Base-by-base conservation (phyloP, 2,329 filamentous ascomycete species). In the Botrytis medusae region DNA sequence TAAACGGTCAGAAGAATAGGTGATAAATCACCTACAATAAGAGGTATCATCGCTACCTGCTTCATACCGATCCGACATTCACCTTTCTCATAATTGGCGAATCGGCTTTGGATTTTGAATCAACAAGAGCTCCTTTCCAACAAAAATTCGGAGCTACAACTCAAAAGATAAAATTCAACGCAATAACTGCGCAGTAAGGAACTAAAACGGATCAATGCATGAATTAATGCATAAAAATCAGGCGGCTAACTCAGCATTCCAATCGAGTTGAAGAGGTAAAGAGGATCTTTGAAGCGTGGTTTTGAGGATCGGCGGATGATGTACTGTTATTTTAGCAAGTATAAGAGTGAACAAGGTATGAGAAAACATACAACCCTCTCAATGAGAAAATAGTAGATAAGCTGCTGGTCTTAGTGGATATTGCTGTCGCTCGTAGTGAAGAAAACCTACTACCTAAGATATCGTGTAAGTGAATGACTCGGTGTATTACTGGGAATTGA, bases 301-400 rank as follows among this genome's bases (percentile, higher is more conserved):
- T 85, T 86, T n/a, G 82, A 81, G 20, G 83, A 84, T 42, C 86
- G 85, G 68, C 87, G 85, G 70, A 91, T 87, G 65, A 91, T 88
- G 81, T 76, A 79, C 78, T 79, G 16, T 6, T 25, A 16, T 40
- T 51, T 4, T 12, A 42, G 37, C 74, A 14, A 74, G 65, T 42
- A 34, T 25, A 42, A 5, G 29, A 62, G 20, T 32, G 7, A n/a
- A 42, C 2, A 14, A 2, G 4, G 20, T 59, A 62, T 40, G 16
- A 12, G 22, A 2, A 32, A 16, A 72, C 74, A 61, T 74, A 89
- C 88, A 61, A 87, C 88, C 81, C 89, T 89, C 79, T 91, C 90
- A 1, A 90, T 88, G 3, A 91, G 82, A 78, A 91, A 91, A 40
- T 89, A 83, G 77, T 91, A 91, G n/a, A 91, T 88, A 34, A 90